phyloP scores from a whole-genome alignment of 140 eudicot species.

The Bidens hawaiensis region DNA sequence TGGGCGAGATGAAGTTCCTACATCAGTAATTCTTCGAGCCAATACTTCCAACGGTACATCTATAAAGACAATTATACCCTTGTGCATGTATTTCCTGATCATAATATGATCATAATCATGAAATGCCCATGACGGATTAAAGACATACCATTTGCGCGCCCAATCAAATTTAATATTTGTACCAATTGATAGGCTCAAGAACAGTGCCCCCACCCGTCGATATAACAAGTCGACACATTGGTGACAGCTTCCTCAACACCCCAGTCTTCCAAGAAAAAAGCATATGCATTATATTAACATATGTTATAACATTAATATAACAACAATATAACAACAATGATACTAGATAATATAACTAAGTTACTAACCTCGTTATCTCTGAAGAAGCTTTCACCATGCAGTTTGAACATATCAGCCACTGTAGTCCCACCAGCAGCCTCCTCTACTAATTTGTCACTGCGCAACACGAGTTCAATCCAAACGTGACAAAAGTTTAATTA shows the following conservation, averaged over 20 bases:
- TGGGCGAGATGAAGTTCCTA: no score
- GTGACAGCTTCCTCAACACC: slow-evolving; percentile 45
- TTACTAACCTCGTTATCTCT: slow-evolving; percentile 69
- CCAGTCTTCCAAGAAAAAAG: slow-evolving; percentile 42
- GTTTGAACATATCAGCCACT: slow-evolving; percentile 59
- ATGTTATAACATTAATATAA: no score
- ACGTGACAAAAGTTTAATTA: neutral
- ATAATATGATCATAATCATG: neutral
- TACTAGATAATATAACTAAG: neutral
- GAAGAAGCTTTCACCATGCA: slow-evolving; percentile 58
- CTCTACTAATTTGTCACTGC: slow-evolving; percentile 59
- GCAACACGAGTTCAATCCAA: neutral
- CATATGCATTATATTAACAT: no score
- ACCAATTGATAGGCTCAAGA: slow-evolving; percentile 69
- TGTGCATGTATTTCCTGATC: slow-evolving; percentile 62
- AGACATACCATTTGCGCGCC: neutral
- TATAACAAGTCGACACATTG: slow-evolving; percentile 43
- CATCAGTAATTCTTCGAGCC: slow-evolving; percentile 56
- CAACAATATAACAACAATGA: no score
- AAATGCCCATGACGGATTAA: neutral
- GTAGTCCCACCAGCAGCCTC: slow-evolving; percentile 46
- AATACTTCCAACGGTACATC: slow-evolving; percentile 78
- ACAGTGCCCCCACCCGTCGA: slow-evolving; percentile 88
- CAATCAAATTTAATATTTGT: neutral
- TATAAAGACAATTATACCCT: slow-evolving; percentile 63